phyloP scores from a whole-genome alignment of 345 rosid genomes.

The Rhodamnia argentea region DNA sequence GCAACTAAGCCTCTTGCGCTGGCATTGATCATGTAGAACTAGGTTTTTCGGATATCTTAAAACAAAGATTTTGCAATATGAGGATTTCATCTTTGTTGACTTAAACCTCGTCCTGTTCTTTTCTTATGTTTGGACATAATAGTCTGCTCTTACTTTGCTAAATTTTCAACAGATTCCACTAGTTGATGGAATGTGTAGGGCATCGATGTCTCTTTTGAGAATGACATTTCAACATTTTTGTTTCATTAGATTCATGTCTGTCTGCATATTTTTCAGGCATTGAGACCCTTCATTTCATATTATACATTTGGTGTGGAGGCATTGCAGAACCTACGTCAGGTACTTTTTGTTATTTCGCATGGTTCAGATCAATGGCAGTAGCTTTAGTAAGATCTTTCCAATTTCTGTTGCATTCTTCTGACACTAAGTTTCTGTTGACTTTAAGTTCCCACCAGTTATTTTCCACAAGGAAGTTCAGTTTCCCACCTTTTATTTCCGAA shows the following conservation, averaged over 20 bases:
- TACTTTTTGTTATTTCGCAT: conserved; percentile 1
- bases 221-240: background rate
- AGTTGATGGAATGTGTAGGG: background rate
- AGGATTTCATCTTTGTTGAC: background rate
- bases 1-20: background rate
- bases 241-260: background rate
- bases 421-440: background rate
- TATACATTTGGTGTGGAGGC: conserved; percentile 50
- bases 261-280: conserved; percentile 30
- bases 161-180: background rate
- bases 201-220: background rate
- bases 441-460: background rate
- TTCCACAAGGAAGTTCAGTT: background rate
- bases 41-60: background rate
- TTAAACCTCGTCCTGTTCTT: background rate
- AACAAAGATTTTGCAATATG: background rate
- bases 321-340: conserved; percentile 50
- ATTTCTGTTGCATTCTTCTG: background rate
- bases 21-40: background rate
- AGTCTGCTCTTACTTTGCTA: background rate
- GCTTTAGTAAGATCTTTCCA: background rate
- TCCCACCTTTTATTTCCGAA: background rate
- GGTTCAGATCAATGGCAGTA: background rate
- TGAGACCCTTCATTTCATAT: conserved; percentile 62
- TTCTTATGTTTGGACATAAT: background rate